Conservation (phyloP, 495 filamentous ascomycete species). For the Penicillium arizonense region DNA sequence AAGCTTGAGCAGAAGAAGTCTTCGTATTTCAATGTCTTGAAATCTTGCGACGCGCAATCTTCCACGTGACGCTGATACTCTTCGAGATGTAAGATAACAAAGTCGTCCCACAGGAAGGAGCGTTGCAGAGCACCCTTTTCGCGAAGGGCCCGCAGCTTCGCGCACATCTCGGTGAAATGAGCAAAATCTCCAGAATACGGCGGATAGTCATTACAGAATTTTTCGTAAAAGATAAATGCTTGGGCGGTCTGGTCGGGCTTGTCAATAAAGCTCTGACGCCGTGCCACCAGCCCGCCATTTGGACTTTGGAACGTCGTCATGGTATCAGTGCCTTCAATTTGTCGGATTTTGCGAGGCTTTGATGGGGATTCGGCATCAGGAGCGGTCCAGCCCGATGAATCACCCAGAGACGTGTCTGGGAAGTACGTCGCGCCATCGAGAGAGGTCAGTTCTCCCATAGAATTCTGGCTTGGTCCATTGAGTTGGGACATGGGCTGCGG, state of each 20-base stretch:
- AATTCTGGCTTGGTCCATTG: conserved; percentile 4
- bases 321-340: background rate
- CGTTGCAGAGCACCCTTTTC: conserved; percentile 37
- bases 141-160: conserved; percentile 50
- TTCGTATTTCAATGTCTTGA: conserved; percentile 30
- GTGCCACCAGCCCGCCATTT: conserved; percentile 18
- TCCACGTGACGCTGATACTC: conserved; percentile 37
- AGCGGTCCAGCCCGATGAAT: conserved; percentile 12
- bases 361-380: conserved; percentile 15
- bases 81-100: conserved; percentile 51
- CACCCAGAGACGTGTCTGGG: conserved; percentile 9
- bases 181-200: conserved; percentile 50
- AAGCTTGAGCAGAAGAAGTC: conserved; percentile 30
- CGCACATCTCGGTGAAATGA: conserved; percentile 55
- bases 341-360: conserved; percentile 9
- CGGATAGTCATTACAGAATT: conserved; percentile 57
- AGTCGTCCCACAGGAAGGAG: conserved; percentile 66
- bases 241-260: conserved; percentile 17
- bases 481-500: conserved; percentile 14
- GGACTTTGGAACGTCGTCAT: background rate
- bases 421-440: background rate
- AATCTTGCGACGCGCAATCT: conserved; percentile 13
- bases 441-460: background rate
- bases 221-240: conserved; percentile 38
- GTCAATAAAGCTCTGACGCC: conserved; percentile 25